These are phyloP conservation scores for Termitomyces heimii DNA, from an alignment of 768 basidiomycete species.

Conservation along the genomic window DNA sequence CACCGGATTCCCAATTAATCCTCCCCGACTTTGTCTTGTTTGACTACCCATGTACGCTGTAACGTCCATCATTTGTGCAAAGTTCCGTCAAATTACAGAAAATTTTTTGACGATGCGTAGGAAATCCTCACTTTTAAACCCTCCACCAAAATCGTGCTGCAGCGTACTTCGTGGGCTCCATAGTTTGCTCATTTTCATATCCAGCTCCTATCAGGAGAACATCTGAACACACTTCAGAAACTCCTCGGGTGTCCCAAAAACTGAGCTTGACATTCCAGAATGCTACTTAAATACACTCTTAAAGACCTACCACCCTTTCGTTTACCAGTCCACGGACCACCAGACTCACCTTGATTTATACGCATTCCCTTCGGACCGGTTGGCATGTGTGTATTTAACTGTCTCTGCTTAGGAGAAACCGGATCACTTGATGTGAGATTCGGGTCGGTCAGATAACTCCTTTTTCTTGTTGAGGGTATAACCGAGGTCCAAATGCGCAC, in stretches of 20 bases:
- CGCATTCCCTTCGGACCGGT: not conserved
- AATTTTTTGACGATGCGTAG: constrained; percentile 3
- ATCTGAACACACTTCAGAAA: not conserved
- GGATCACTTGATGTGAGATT: not conserved
- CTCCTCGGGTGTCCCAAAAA: not conserved
- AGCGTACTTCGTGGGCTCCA: not conserved
- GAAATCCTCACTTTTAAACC: not conserved
- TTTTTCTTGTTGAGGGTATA: not conserved
- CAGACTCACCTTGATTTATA: not conserved
- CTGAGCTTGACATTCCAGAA: not conserved
- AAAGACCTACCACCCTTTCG: not conserved
- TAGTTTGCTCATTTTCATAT: not conserved
- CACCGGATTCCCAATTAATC: not conserved
- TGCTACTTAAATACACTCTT: not conserved
- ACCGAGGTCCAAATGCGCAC: not conserved
- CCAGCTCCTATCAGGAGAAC: not conserved
- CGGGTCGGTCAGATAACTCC: not conserved
- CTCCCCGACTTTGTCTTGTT: not conserved
- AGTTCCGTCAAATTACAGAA: not conserved
- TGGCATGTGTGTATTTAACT: not conserved
- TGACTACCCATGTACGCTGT: too few species aligned
- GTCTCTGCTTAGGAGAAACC: not conserved
- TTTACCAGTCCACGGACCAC: not conserved
- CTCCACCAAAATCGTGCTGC: not conserved
- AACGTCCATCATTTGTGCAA: not conserved